Percentiles rank a stretch among this genome's conserved stretches.
Conservation (phyloP, 176 grass and related monocot genomes). For the Oryza punctata region DNA sequence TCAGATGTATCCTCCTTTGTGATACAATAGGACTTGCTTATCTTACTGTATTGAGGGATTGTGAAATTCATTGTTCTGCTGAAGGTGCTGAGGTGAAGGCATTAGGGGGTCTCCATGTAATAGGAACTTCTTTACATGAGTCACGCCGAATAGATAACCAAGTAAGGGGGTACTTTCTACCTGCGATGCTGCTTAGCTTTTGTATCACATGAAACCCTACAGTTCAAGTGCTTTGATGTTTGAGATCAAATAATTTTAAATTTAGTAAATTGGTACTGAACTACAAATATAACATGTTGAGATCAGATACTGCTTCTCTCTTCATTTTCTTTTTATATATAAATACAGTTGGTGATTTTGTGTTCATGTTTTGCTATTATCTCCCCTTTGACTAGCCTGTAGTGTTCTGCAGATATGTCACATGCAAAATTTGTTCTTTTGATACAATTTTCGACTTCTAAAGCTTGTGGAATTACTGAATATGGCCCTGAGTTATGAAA, state of each 20-base stretch:
- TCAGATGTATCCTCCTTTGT: constrained; percentile 70
- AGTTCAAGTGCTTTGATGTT: neutral
- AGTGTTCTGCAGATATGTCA: neutral
- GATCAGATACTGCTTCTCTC: neutral
- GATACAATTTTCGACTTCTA: neutral
- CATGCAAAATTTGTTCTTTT: constrained; percentile 11
- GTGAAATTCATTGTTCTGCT: constrained; percentile 73
- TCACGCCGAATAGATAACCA: constrained; percentile 98
- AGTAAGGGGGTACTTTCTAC: constrained; percentile 40
- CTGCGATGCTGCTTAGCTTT: constrained; percentile 14
- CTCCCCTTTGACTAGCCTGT: neutral
- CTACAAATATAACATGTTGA: constrained; percentile 16
- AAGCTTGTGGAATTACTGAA: neutral
- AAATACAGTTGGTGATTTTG: neutral
- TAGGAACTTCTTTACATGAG: constrained; percentile 95
- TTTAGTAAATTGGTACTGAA: constrained; percentile 7
- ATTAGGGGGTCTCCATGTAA: constrained; percentile 97
- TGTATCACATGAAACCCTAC: neutral
- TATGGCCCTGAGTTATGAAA: constrained; percentile 13
- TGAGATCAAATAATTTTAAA: constrained; percentile 14
- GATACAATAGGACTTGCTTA: constrained; percentile 78
- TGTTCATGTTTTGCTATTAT: neutral
- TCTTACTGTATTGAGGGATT: constrained; percentile 76
- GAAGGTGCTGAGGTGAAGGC: constrained; percentile 86
- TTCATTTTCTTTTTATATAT: constrained; percentile 1